Evolutionary conservation across 495 filamentous ascomycete species (phyloP), one percentile per base, ranked within the genome.

Genomic region (Haplographium delicatum): DNA sequence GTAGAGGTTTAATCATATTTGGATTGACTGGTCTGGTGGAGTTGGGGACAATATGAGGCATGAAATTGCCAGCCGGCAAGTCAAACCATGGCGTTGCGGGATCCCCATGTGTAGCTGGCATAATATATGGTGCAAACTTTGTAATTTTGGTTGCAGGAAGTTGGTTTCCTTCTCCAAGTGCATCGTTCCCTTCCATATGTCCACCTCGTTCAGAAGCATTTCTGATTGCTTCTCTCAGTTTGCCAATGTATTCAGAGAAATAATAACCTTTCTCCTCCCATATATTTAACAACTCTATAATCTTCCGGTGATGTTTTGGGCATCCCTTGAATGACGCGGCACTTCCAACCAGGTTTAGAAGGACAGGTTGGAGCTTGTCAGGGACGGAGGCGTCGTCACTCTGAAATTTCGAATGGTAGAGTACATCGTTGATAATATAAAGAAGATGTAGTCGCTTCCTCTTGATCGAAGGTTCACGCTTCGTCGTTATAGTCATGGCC

Each of bases 61-160:
- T 73, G 63, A 89, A 75, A 58, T 90, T 93, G 3, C 81, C 89
- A 15, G 88, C 89, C 0, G 89, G 90, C 1, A 95, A 73, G 50
- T 95, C 89, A 65, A 90, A 91, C 71, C 81, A 95, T 0, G 85
- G 85, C 1, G 76, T 81, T 0, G 81, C 76, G 2, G 72, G 65
- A 62, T 95, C 90, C 11, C 90, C 90, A 63, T 96, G 90, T 37
- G 73, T 79, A 1, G 81, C 65, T 40, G 88, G 88, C 77, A 93
- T 80, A 16, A 84, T 64, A 57, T 76, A 91, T 0, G 87, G 84
- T 3, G 66, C 69, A 47, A 78, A 72, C 55, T 71, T 83, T 38
- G 61, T n/a, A 25, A 23, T 62, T 39, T 65, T 73, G 45, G 64
- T 63, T 2, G 57, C 53, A 42, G 44, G 46, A 13, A 39, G 44